These are phyloP conservation scores for Beauveria bassiana DNA, from an alignment of 2,329 filamentous ascomycete species.

Conservation along the genomic window DNA sequence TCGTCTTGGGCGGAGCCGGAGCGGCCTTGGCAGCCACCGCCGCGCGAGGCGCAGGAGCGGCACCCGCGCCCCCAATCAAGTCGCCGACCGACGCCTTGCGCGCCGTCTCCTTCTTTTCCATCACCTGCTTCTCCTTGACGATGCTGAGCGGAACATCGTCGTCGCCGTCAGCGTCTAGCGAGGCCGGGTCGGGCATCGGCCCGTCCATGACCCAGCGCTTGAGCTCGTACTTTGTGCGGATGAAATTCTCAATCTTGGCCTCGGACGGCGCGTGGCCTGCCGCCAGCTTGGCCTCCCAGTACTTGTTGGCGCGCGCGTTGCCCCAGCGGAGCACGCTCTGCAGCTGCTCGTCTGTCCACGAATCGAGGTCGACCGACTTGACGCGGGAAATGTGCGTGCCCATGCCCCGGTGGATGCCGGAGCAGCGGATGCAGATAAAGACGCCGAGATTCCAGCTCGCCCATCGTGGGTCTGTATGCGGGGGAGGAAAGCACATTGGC, in stretches of 20 bases:
- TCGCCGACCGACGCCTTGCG: conserved; percentile 59
- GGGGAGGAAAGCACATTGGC: conserved; percentile 10
- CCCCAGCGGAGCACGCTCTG: conserved; percentile 93
- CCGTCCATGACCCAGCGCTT: conserved; percentile 99
- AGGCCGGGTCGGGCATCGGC: conserved; percentile 83
- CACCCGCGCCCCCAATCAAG: conserved; percentile 71
- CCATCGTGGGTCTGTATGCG: conserved; percentile 78
- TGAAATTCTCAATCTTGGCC: conserved; percentile 99
- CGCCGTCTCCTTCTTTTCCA: conserved; percentile 47
- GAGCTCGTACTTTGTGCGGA: conserved; percentile 96
- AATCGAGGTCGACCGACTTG: conserved; percentile 95
- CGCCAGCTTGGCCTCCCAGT: conserved; percentile 95
- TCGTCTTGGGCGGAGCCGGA: conserved; percentile 58
- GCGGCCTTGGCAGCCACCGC: conserved; percentile 43
- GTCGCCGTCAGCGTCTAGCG: conserved; percentile 74
- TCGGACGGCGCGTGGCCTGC: conserved; percentile 88
- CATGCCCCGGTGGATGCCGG: conserved; percentile 97
- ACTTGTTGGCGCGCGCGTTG: conserved; percentile 93
- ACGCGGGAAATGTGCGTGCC: conserved; percentile 97
- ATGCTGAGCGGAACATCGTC: conserved; percentile 65
- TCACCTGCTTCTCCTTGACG: conserved; percentile 58
- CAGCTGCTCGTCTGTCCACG: conserved; percentile 97
- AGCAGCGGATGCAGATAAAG: conserved; percentile 97
- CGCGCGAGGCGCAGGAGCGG: conserved; percentile 51
- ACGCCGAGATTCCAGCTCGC: conserved; percentile 97